Conservation (phyloP, 768 basidiomycete species). For the Xanthoconium purpureum region DNA sequence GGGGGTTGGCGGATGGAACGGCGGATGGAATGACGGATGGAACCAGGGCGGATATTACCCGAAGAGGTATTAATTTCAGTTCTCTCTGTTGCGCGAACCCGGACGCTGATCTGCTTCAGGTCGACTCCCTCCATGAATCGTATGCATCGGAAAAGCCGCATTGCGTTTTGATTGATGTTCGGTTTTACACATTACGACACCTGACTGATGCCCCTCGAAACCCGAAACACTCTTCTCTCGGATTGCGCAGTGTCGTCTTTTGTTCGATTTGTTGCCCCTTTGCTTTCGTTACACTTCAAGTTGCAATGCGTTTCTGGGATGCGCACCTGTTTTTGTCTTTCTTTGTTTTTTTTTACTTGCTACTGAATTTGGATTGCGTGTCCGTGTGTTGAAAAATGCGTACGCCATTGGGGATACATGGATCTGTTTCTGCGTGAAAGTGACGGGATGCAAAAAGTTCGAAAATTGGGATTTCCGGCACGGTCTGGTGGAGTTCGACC, state of each 20-base stretch:
- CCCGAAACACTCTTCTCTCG: too few species aligned
- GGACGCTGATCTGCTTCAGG: constrained; percentile 2
- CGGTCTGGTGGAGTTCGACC: too few species aligned
- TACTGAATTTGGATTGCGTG: background rate
- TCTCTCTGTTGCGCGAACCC: background rate
- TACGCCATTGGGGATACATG: background rate
- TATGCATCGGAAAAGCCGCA: constrained; percentile 7
- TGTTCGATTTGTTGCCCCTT: too few species aligned
- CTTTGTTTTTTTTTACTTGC: background rate
- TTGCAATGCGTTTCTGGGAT: background rate
- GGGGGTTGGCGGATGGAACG: background rate
- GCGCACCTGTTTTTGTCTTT: background rate
- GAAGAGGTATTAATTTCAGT: constrained; percentile 2
- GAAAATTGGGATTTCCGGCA: too few species aligned
- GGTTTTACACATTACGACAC: background rate
- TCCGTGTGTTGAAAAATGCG: too few species aligned
- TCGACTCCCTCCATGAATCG: background rate
- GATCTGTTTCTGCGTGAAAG: background rate
- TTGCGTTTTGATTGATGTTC: background rate
- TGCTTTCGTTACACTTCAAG: background rate
- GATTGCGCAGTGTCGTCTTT: background rate
- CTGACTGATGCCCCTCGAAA: background rate
- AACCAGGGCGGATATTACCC: background rate
- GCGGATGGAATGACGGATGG: background rate
- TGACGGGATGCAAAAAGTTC: too few species aligned